Conservation (phyloP, 176 grass and related monocot genomes). For the Eleusine indica region DNA sequence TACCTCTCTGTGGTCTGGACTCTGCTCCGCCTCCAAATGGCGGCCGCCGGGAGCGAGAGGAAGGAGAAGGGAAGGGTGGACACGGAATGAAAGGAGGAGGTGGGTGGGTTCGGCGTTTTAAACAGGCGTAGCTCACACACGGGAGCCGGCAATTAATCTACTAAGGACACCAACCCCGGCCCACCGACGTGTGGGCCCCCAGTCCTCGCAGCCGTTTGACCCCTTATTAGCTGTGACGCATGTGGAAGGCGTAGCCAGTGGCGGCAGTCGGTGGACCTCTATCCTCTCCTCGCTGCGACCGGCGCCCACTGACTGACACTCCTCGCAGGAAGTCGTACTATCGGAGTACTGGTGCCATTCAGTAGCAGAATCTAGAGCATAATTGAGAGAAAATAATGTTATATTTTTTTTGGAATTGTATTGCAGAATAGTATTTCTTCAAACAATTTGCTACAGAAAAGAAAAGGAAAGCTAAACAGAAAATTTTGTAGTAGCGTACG, state of each 20-base stretch:
- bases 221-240: slow-evolving; percentile 42
- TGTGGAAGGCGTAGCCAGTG: slow-evolving; percentile 17
- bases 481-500: too few species aligned
- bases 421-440: too few species aligned
- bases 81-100: not conserved
- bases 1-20: not conserved
- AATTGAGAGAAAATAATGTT: not conserved
- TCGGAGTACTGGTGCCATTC: not conserved
- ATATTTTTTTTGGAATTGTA: not conserved
- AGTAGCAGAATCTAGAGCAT: not conserved
- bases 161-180: slow-evolving; percentile 19
- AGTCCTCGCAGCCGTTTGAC: slow-evolving; percentile 31
- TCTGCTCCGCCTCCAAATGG: not conserved
- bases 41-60: not conserved
- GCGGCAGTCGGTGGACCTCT: slow-evolving; percentile 33
- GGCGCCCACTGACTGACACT: not conserved
- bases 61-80: not conserved
- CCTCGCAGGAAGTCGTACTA: not conserved
- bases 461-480: too few species aligned
- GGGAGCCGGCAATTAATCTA: not conserved
- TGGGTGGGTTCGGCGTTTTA: slow-evolving; percentile 41
- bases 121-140: not conserved
- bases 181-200: slow-evolving; percentile 44
- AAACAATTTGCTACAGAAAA: too few species aligned
- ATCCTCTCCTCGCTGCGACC: not conserved